These are phyloP conservation scores for Oryza nivara DNA, from an alignment of 176 grass and related monocot species.

Conservation along the genomic window DNA sequence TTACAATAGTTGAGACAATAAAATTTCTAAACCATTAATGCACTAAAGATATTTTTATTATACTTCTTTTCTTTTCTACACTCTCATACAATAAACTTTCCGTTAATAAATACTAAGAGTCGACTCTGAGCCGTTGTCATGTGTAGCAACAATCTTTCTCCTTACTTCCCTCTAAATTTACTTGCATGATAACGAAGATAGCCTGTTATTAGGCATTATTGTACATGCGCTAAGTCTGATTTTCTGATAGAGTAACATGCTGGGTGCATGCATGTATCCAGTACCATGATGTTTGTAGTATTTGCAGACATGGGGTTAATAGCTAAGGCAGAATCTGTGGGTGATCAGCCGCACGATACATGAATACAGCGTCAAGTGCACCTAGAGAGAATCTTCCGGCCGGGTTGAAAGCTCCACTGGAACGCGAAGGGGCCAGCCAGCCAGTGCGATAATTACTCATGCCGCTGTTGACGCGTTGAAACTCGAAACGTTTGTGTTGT, in stretches of 20 bases:
- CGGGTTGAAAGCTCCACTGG: neutral
- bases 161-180: no score
- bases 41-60: no score
- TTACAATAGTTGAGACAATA: no score
- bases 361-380: neutral
- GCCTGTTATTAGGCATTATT: no score
- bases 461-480: neutral
- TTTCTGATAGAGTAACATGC: neutral
- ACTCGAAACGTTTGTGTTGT: neutral
- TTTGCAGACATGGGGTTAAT: neutral
- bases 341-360: neutral
- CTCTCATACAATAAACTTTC: no score
- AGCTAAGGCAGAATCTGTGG: neutral
- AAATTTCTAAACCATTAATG: no score
- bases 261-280: neutral
- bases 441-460: neutral
- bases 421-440: neutral
- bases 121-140: no score
- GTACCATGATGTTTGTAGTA: neutral
- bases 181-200: no score
- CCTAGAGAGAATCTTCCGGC: neutral
- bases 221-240: neutral
- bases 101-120: no score
- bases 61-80: no score
- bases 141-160: no score